phyloP scores from a whole-genome alignment of 352 stramenopile species.

The Phytophthora macrochlamydospora region DNA sequence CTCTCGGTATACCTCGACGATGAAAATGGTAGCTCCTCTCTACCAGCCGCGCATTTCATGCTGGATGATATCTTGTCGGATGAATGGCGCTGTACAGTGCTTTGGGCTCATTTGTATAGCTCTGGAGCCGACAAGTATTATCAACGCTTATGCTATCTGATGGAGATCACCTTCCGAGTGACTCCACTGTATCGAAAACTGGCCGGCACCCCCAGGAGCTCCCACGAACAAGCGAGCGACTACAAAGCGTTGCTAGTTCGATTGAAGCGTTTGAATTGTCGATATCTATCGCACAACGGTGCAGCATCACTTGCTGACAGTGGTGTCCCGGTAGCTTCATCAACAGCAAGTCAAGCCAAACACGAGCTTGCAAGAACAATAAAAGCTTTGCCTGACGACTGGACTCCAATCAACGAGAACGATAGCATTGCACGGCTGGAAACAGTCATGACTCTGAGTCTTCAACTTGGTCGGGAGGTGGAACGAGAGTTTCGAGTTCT shows the following conservation, averaged over 20 bases:
- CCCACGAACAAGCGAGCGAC: slow-evolving; percentile 1
- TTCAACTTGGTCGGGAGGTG: slow-evolving; percentile 40
- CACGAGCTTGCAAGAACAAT: slow-evolving; percentile 19
- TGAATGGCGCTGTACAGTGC: slow-evolving; percentile 72
- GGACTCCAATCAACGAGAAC: not conserved
- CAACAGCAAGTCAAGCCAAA: slow-evolving; percentile 20
- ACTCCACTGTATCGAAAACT: slow-evolving; percentile 38
- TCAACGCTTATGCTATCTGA: slow-evolving; percentile 62
- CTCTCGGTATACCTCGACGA: not conserved
- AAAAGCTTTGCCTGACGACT: slow-evolving; percentile 18
- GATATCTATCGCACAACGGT: slow-evolving; percentile 23
- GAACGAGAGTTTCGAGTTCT: slow-evolving; percentile 55
- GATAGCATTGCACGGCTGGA: slow-evolving; percentile 6
- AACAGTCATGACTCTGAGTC: slow-evolving; percentile 23
- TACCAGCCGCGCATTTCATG: slow-evolving; percentile 22
- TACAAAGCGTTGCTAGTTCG: slow-evolving; percentile 8
- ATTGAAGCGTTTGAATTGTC: slow-evolving; percentile 14
- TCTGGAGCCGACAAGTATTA: slow-evolving; percentile 40
- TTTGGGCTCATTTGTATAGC: slow-evolving; percentile 76
- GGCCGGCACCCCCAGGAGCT: not conserved
- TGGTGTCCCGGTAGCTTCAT: slow-evolving; percentile 24
- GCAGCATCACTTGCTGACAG: slow-evolving; percentile 6
- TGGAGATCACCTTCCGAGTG: slow-evolving; percentile 58
- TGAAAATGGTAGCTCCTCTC: not conserved
- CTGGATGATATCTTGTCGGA: slow-evolving; percentile 66